Conservation (phyloP, 441 rosid species). For the Syzygium malaccense region DNA sequence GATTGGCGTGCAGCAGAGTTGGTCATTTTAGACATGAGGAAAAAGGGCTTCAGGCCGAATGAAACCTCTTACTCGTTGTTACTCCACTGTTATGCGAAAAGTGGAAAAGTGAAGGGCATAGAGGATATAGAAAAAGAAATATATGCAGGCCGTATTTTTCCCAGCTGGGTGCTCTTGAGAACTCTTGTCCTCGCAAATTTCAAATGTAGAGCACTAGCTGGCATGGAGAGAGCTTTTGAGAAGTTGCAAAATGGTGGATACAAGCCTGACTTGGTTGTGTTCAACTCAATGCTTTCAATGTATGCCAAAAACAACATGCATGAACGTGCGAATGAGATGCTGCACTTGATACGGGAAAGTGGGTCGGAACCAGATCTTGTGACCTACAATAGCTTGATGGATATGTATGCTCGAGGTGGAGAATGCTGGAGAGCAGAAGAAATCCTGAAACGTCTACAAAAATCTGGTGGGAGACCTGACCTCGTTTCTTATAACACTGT, state of each 20-base stretch:
- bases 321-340: slow-evolving; percentile 50
- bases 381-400: slow-evolving; percentile 85
- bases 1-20: slow-evolving; percentile 75
- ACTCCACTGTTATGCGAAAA: slow-evolving; percentile 76
- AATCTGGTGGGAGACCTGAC: slow-evolving; percentile 48
- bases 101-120: slow-evolving; percentile 56
- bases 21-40: slow-evolving; percentile 60
- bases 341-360: slow-evolving; percentile 36
- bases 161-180: slow-evolving; percentile 91
- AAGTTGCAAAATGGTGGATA: slow-evolving; percentile 50
- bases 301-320: slow-evolving; percentile 61
- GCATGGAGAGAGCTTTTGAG: slow-evolving; percentile 63
- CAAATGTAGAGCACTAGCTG: slow-evolving; percentile 56
- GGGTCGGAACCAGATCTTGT: slow-evolving; percentile 74
- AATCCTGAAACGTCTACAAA: slow-evolving; percentile 42
- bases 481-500: slow-evolving; percentile 84
- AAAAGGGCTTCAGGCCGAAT: slow-evolving; percentile 66
- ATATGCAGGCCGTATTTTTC: slow-evolving; percentile 52
- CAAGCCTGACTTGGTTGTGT: slow-evolving; percentile 75
- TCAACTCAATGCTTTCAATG: slow-evolving; percentile 70
- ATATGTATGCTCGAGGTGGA: slow-evolving; percentile 78
- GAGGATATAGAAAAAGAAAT: slow-evolving; percentile 62
- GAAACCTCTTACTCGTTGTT: slow-evolving; percentile 71
- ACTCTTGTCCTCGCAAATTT: slow-evolving; percentile 64
- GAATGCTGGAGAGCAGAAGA: slow-evolving; percentile 87